A percentile compares a stretch with the other conserved stretches of the same genome.
These are phyloP conservation scores for Phytophthora pinifolia DNA, from an alignment of 352 stramenopile species.

Conservation along the genomic window DNA sequence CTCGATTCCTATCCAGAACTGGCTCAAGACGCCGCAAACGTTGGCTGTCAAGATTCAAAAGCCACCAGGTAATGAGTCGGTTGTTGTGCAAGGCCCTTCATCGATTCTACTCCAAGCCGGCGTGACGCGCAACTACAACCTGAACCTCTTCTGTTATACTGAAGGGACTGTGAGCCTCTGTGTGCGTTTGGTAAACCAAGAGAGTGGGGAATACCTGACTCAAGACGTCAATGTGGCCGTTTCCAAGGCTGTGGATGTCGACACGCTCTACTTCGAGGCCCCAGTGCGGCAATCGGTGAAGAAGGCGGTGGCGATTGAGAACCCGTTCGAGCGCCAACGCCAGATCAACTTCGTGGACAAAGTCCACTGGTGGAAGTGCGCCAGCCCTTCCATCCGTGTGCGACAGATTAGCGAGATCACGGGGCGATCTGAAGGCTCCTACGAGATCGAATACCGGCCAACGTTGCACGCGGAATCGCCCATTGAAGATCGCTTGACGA, in stretches of 20 bases:
- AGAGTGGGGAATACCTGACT: slow-evolving; percentile 85
- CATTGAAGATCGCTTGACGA: slow-evolving; percentile 60
- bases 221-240: slow-evolving; percentile 67
- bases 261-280: slow-evolving; percentile 81
- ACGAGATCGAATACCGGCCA: slow-evolving; percentile 91
- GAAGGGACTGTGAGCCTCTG: slow-evolving; percentile 56
- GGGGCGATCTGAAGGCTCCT: slow-evolving; percentile 74
- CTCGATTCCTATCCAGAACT: slow-evolving; percentile 84
- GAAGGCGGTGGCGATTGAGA: slow-evolving; percentile 89
- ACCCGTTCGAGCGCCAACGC: slow-evolving; percentile 67
- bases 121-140: slow-evolving; percentile 70
- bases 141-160: slow-evolving; percentile 90
- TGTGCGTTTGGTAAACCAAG: slow-evolving; percentile 82
- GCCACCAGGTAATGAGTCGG: slow-evolving; percentile 34
- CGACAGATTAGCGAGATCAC: slow-evolving; percentile 68
- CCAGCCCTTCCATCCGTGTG: slow-evolving; percentile 71
- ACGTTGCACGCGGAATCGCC: slow-evolving; percentile 49
- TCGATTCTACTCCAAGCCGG: slow-evolving; percentile 65
- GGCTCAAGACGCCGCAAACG: slow-evolving; percentile 77
- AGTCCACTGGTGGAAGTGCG: slow-evolving; percentile 81
- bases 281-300: slow-evolving; percentile 82
- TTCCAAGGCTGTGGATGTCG: slow-evolving; percentile 59
- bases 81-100: slow-evolving; percentile 64
- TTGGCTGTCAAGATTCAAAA: slow-evolving; percentile 78
- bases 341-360: slow-evolving; percentile 62